These are phyloP conservation scores for Elongisporangium anandrum DNA, from an alignment of 352 stramenopile genomes.

Conservation along the genomic window DNA sequence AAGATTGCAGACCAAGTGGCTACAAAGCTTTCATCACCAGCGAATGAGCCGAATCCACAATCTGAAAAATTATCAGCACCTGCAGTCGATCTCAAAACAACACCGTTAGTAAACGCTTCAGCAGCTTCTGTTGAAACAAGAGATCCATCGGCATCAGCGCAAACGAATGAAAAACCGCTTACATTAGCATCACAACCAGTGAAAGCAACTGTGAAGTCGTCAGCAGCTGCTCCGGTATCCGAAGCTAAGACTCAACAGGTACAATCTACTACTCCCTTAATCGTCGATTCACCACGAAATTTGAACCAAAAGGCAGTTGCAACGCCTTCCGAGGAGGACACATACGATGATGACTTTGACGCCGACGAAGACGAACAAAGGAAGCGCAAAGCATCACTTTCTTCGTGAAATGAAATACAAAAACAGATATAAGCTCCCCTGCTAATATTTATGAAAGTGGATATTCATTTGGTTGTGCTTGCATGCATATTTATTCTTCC, in stretches of 20 bases:
- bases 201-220: neutral
- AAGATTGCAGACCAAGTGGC: no score
- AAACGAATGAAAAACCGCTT: no score
- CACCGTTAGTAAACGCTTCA: neutral
- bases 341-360: neutral
- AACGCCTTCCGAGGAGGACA: neutral
- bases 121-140: no score
- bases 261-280: neutral
- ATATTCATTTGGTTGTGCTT: neutral
- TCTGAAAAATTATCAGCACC: neutral
- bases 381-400: neutral
- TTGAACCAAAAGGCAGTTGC: neutral
- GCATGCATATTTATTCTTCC: conserved; percentile 42
- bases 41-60: neutral
- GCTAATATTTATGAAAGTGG: neutral
- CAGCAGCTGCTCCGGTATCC: neutral
- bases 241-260: neutral
- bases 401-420: neutral
- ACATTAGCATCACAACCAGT: no score
- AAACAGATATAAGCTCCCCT: no score
- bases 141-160: no score
- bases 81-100: neutral
- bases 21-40: neutral
- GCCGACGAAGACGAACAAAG: neutral
- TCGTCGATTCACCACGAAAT: neutral